A percentile compares a stretch with the other conserved stretches of the same genome.
Evolutionary conservation across 352 stramenopile genomes (phyloP).

Genomic region (Globisporangium parvum): DNA sequence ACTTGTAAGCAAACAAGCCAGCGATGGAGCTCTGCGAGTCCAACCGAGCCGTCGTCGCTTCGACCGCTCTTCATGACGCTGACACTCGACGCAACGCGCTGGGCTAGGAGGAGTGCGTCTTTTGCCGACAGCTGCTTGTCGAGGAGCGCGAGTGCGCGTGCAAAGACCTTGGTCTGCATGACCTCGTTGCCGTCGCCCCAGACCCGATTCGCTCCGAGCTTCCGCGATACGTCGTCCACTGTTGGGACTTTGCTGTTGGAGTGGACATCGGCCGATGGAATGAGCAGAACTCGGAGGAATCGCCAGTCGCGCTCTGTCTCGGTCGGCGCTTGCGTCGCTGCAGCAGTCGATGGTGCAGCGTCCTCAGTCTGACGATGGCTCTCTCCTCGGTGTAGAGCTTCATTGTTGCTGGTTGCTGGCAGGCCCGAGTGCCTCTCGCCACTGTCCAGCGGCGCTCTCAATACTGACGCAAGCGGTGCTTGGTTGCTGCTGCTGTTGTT

Average conservation of each 20-base stretch:
- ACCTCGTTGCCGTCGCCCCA: conserved; percentile 54
- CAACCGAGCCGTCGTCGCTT: conserved; percentile 19
- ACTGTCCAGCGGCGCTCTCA: too few species aligned
- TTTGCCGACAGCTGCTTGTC: conserved; percentile 36
- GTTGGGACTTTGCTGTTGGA: conserved; percentile 5
- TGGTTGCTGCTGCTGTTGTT: too few species aligned
- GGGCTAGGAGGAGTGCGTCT: conserved; percentile 25
- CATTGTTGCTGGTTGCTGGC: too few species aligned
- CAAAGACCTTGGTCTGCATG: conserved; percentile 54
- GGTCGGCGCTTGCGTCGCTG: too few species aligned
- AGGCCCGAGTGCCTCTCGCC: too few species aligned
- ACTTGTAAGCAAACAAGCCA: conserved; percentile 5
- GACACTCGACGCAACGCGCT: conserved; percentile 14
- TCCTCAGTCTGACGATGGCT: too few species aligned
- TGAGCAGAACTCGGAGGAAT: conserved; percentile 22
- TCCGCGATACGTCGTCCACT: conserved; percentile 39
- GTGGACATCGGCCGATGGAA: conserved; percentile 8
- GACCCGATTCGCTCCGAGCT: conserved; percentile 47
- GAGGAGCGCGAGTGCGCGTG: conserved; percentile 23
- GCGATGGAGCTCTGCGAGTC: conserved; percentile 17
- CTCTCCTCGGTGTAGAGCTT: too few species aligned
- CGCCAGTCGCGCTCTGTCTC: not conserved
- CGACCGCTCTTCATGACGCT: conserved; percentile 4
- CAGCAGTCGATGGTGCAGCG: too few species aligned
- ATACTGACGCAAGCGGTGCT: too few species aligned